Percentiles rank a stretch among this genome's conserved stretches.
Conservation (phyloP, 2,329 filamentous ascomycete genomes). For the Cytospora leucostoma region DNA sequence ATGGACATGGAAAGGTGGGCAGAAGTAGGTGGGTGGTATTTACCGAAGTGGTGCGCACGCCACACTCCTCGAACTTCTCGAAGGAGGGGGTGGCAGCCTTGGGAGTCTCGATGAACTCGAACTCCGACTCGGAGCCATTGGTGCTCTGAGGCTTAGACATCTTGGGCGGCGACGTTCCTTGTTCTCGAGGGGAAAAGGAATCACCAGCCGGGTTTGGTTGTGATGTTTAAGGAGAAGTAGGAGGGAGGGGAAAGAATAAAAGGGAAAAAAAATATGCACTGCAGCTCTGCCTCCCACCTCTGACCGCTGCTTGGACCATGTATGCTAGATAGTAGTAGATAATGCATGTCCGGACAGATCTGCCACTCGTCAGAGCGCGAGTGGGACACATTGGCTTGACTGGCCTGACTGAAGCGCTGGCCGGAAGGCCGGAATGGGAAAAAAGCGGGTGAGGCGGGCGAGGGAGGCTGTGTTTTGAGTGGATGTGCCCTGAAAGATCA, state of each 20-base stretch:
- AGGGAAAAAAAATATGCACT: not conserved
- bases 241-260: no score
- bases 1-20: no score
- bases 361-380: no score
- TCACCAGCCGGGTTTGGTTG: no score
- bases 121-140: conserved; percentile 54
- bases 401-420: no score
- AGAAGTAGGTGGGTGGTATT: conserved; percentile 31
- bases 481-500: conserved; percentile 5
- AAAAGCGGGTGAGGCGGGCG: conserved; percentile 13
- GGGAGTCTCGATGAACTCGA: conserved; percentile 66
- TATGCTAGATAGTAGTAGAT: conserved; percentile 14
- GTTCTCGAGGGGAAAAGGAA: not conserved
- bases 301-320: conserved; percentile 25
- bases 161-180: conserved; percentile 33
- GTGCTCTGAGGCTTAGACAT: conserved; percentile 52
- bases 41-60: conserved; percentile 58
- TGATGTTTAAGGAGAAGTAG: no score
- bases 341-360: not conserved
- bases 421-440: no score
- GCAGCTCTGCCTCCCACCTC: not conserved
- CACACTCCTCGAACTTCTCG: conserved; percentile 55
- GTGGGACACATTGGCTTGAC: no score
- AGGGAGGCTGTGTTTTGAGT: conserved; percentile 1
- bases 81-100: conserved; percentile 51